Percentiles rank a stretch among this genome's conserved stretches.
Conservation (phyloP, 345 rosid genomes). For the Kandelia obovata region DNA sequence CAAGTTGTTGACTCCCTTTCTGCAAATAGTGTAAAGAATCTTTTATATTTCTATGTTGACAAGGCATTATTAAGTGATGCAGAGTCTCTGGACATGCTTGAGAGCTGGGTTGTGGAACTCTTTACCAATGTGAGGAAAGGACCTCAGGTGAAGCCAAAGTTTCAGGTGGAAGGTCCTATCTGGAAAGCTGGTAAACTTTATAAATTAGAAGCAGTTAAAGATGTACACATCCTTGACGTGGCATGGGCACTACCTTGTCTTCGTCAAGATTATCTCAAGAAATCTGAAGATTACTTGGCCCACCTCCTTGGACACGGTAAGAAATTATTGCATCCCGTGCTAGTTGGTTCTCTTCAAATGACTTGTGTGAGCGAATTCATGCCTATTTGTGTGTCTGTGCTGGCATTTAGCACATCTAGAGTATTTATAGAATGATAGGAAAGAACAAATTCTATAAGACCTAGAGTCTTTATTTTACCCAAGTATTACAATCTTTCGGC, state of each 20-base stretch:
- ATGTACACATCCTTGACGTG: slow-evolving; percentile 79
- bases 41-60: neutral
- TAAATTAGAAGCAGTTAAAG: slow-evolving; percentile 85
- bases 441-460: too few relatives aligned
- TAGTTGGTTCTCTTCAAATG: too few relatives aligned
- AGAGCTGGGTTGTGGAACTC: slow-evolving; percentile 83
- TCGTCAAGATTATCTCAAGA: slow-evolving; percentile 78
- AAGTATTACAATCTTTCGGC: neutral
- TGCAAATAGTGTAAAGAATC: neutral
- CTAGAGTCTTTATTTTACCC: too few relatives aligned
- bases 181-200: slow-evolving; percentile 80
- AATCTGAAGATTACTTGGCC: slow-evolving; percentile 92
- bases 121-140: slow-evolving; percentile 64
- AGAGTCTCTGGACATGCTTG: slow-evolving; percentile 87
- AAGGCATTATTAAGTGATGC: slow-evolving; percentile 27
- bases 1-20: neutral
- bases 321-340: neutral
- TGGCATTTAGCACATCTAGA: too few relatives aligned
- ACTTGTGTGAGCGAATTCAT: too few relatives aligned
- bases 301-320: slow-evolving; percentile 75
- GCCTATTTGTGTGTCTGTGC: too few relatives aligned
- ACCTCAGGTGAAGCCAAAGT: slow-evolving; percentile 52
- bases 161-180: slow-evolving; percentile 59
- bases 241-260: slow-evolving; percentile 91
- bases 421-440: too few relatives aligned